phyloP scores from a whole-genome alignment of 1,284 basidiomycete genomes.

The Hortiboletus rubellus region DNA sequence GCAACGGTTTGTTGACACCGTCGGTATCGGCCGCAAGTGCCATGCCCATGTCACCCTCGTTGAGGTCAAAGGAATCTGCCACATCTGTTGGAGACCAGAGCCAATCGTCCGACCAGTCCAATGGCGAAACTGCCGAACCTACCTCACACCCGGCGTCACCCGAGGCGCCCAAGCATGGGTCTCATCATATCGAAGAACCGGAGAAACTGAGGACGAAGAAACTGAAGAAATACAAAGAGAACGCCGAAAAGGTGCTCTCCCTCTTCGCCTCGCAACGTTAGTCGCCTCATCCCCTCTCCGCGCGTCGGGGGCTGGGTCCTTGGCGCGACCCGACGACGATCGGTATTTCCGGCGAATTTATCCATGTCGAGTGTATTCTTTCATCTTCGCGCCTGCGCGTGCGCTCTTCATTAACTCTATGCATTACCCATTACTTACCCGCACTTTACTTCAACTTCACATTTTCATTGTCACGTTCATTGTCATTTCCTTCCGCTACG shows the following conservation, averaged over 20 bases:
- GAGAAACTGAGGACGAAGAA: conserved; percentile 67
- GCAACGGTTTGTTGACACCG: conserved; percentile 53
- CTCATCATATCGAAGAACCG: conserved; percentile 40
- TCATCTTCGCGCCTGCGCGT: conserved; percentile 6
- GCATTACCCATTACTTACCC: conserved; percentile 25
- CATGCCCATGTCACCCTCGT: conserved; percentile 56
- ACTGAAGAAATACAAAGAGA: conserved; percentile 79
- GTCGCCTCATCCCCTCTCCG: background rate
- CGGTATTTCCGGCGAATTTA: conserved; percentile 20
- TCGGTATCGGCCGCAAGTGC: conserved; percentile 52
- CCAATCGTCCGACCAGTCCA: conserved; percentile 70
- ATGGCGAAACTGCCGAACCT: conserved; percentile 44
- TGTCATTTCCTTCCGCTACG: conserved; percentile 7
- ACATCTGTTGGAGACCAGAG: conserved; percentile 66
- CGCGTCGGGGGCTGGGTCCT: conserved; percentile 29
- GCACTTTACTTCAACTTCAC: conserved; percentile 7
- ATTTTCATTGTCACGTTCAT: conserved; percentile 13
- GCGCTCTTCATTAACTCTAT: conserved; percentile 32
- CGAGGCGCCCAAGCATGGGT: conserved; percentile 36
- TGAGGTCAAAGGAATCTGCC: conserved; percentile 76
- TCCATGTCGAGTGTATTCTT: conserved; percentile 22
- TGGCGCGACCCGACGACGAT: conserved; percentile 13
- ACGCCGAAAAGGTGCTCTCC: conserved; percentile 77
- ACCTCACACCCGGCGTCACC: conserved; percentile 26
- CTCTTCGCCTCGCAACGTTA: conserved; percentile 64